These are phyloP conservation scores for Backusella australiensis DNA, from an alignment of 192 early-diverging fungal genomes.

Conservation along the genomic window DNA sequence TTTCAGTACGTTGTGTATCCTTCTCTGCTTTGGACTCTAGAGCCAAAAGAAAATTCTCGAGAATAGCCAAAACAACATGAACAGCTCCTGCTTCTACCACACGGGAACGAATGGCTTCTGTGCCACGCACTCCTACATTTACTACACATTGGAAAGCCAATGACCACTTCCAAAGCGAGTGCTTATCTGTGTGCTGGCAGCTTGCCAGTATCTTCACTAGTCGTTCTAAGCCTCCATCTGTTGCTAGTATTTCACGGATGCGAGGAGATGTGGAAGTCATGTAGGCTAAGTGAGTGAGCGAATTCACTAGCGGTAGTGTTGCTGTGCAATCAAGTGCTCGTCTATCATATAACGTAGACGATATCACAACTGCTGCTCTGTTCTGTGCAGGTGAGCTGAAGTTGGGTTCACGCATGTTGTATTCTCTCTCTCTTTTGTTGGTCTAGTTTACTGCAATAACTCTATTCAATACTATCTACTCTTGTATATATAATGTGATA, in stretches of 20 bases:
- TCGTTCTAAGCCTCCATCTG: conserved; percentile 89
- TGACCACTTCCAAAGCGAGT: conserved; percentile 80
- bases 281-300: conserved; percentile 87
- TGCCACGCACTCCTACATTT: conserved; percentile 84
- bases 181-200: conserved; percentile 53
- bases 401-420: conserved; percentile 77
- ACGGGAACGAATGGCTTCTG: conserved; percentile 72
- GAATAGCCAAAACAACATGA: conserved; percentile 74
- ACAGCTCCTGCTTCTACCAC: conserved; percentile 87
- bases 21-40: conserved; percentile 54
- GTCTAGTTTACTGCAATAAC: not conserved
- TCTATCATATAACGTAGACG: conserved; percentile 84
- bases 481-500: not conserved
- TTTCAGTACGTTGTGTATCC: conserved; percentile 32
- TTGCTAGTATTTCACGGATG: conserved; percentile 76
- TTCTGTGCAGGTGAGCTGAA: conserved; percentile 77
- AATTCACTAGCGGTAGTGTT: conserved; percentile 82
- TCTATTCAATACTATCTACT: not conserved
- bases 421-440: not conserved
- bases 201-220: conserved; percentile 75
- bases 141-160: conserved; percentile 83
- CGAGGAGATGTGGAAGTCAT: conserved; percentile 79
- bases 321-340: conserved; percentile 90
- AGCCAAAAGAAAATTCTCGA: conserved; percentile 60
- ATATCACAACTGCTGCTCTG: conserved; percentile 76